Evolutionary conservation across 1,139 yeast genomes (phyloP).

Genomic region (Waltiozyma sp.): DNA sequence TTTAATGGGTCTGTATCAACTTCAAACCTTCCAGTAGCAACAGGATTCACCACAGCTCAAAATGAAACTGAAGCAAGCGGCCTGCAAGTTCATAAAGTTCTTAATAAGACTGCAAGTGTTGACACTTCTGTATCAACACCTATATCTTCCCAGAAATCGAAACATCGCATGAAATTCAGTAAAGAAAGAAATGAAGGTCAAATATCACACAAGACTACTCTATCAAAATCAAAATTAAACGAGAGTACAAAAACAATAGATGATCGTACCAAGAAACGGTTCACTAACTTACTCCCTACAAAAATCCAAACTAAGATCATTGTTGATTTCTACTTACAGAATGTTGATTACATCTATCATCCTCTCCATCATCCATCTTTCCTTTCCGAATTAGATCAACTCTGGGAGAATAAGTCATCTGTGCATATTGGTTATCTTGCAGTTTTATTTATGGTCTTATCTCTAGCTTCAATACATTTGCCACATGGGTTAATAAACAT

Average conservation of each 20-base stretch:
- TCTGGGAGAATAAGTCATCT: conserved; percentile 15
- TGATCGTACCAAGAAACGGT: conserved; percentile 3
- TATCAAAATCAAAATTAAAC: no score
- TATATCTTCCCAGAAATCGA: no score
- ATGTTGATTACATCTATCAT: conserved; percentile 21
- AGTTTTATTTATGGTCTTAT: conserved; percentile 19
- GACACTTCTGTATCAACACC: no score
- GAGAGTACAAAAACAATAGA: neutral
- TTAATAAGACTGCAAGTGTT: no score
- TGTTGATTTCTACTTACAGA: conserved; percentile 18
- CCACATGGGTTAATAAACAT: conserved; percentile 19
- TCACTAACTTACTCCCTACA: conserved; percentile 14
- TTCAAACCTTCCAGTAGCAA: no score
- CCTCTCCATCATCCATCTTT: conserved; percentile 21
- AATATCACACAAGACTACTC: no score
- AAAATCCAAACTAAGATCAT: conserved; percentile 13
- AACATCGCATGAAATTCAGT: no score
- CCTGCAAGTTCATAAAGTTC: no score
- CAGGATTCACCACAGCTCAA: no score
- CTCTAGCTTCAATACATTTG: conserved; percentile 20
- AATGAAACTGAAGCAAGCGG: no score
- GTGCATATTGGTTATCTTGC: conserved; percentile 20
- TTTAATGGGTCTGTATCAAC: no score
- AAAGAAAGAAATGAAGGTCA: no score
- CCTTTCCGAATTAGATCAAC: conserved; percentile 12